Evolutionary conservation across 768 basidiomycete species (phyloP).

Genomic region (Phylloporus rhodoxanthus): DNA sequence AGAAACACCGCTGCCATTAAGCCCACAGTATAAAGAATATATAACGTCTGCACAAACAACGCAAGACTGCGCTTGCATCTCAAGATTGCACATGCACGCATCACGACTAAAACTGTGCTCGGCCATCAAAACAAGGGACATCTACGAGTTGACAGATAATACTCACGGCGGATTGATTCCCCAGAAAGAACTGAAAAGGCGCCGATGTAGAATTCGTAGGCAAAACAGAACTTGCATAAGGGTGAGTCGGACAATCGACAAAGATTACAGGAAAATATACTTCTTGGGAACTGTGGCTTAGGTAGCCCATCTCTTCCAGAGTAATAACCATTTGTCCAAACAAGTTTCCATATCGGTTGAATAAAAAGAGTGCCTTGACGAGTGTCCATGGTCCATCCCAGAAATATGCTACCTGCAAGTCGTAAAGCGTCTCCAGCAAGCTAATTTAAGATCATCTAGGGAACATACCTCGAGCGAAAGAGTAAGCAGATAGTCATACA

Average conservation of each 20-base stretch:
- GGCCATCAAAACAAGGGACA: not conserved
- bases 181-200: not conserved
- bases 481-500: constrained; percentile 26
- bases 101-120: constrained; percentile 18
- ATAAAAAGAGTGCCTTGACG: constrained; percentile 9
- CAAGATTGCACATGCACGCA: constrained; percentile 23
- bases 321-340: constrained; percentile 16
- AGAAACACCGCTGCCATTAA: not conserved
- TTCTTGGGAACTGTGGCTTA: constrained; percentile 9
- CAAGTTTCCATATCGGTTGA: constrained; percentile 14
- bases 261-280: not conserved
- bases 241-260: not conserved
- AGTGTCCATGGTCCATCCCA: constrained; percentile 16
- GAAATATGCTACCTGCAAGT: constrained; percentile 10
- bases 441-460: too few relatives aligned
- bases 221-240: constrained; percentile 3
- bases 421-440: not conserved
- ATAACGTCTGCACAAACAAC: not conserved
- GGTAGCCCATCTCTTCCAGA: constrained; percentile 21
- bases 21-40: constrained; percentile 6
- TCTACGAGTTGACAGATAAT: not conserved
- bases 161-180: constrained; percentile 14
- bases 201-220: not conserved
- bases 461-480: constrained; percentile 22
- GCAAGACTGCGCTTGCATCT: constrained; percentile 6